Evolutionary conservation across 352 stramenopile genomes (phyloP), one percentile per base, ranked within the genome.

Genomic region (Phytophthora foliorum): DNA sequence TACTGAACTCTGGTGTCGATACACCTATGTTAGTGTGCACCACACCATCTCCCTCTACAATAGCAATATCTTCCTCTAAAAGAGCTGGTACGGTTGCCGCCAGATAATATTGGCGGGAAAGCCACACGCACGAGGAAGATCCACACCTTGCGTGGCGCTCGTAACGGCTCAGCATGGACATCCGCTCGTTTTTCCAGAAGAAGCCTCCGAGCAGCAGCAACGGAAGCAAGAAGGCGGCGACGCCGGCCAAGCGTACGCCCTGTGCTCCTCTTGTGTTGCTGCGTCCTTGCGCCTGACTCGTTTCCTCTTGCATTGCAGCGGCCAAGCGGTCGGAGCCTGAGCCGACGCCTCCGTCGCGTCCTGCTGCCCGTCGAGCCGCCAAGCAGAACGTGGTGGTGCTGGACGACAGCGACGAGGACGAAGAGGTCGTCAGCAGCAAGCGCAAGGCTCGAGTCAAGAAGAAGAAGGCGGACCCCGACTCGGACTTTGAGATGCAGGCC

Each of bases 121-220:
- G 41, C 32, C 45, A 53, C 2, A 57, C 45, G 44, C 19, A 39
- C 5, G 16, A 68, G 50, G 66, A 75, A 74, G 67, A 67, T 64
- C 60, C 64, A 59, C 54, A 14, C 19, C 22, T 53, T 32, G 25
- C 14, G n/a, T 38, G 32, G 11, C 21, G 24, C 44, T 64, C 32
- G 60, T 57, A 60, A 41, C 55, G 32, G 10, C 14, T 55, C 38
- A 46, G 29, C 17, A 77, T 96, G 89, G 89, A 96, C 74, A 96
- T 96, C 63, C 87, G 89, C 53, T 86, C 84, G 59, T 96, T 96
- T 61, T 96, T 96, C 70, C 56, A 80, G 57, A 80, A 90, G 54
- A 85, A 88, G 52, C 57, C 72, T 50, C 34, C 63, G 7, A 61
- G 70, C 11, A 57, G 29, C 44, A 54, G 29, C 17, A 63, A 54